Base-by-base conservation (phyloP, 1,284 basidiomycete species). In the Xerocomus cyaneibrunnescens region DNA sequence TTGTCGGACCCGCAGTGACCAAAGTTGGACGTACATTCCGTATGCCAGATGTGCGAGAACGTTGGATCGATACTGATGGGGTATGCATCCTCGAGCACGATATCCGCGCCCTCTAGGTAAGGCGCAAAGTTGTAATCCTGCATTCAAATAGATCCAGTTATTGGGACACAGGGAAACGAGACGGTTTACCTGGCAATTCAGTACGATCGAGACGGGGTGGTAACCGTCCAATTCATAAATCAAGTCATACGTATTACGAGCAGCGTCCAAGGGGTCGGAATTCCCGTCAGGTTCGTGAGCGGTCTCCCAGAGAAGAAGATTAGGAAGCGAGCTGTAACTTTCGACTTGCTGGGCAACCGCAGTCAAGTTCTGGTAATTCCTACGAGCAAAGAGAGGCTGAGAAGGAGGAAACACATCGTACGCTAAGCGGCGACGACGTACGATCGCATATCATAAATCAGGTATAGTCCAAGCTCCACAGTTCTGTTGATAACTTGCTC, bases 291-390 rank as follows among this genome's bases (percentile, higher is more conserved):
- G 85, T 59, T 89, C 86, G 59, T 89, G 85, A 8, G 76, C 85
- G 28, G 86, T 88, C 64, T 89, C 89, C 85, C 87, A 90, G 0
- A 85, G 83, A 7, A 91, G 72, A 22, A 90, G 74, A 56, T 87
- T 87, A 1, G 80, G 76, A 14, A 85, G 77, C 8, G 79, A 76
- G 57, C 82, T 83, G 67, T 87, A 77, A 19, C 70, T 72, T 52
- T 83, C 76, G 27, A 89, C 84, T 67, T 32, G 36, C 49, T 79
- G 74, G 1, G 78, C 78, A 7, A 90, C 81, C 2, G 77, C 74
- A 12, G 80, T 78, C 37, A 70, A 55, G 64, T 89, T 83, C 73
- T 76, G 77, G 65, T 89, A 89, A 8, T 75, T 25, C 12, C 62
- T 69, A 41, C 0, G 42, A 27, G 7, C 7, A 30, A 14, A 25